Evolutionary conservation across 805 yeast genomes (phyloP), one percentile per base, ranked within the genome.

Genomic region (Ogataea sp.): DNA sequence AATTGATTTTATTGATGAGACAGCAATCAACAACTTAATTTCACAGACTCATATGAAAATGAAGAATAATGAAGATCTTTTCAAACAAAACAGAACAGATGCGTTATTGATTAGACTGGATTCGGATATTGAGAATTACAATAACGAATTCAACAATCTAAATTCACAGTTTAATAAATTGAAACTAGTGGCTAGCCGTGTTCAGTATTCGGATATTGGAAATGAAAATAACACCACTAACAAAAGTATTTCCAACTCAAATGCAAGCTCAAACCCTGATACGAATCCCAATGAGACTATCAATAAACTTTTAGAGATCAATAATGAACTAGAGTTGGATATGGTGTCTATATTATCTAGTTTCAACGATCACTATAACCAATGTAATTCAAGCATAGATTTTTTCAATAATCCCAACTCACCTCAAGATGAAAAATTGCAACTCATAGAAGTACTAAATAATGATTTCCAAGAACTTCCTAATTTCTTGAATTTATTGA

Each of bases 351-450:
- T 82, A 15, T 62, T 89, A 26, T 79, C 77, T 40, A 75, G 88
- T 50, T 63, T 88, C 35, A 81, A 95, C 10, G 75, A 75, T 39
- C 96, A 88, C 60, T 86, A 79, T 50, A 96, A 88, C 56, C 87
- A 84, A 53, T 83, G 95, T 48, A 49, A 62, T 11, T 61, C 72
- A 43, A 83, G 75, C 9, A 51, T 63, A 3, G 59, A 60, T 4
- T 43, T 64, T 6, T 58, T 70, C n/a, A 50, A 55, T 18, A 53
- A 61, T n/a, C 51, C 57, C 1, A 39, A 47, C 13, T 45, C 55
- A 0, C 40, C 55, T 3, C 52, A 43, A 6, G 49, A 42, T 1
- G 68, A 64, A 39, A 62, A 62, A 42, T 3, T 20, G n/a, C 26
- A 35, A 20, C n/a, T 35, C 10, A 20, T 35, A 18, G n/a, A 35